Base-by-base conservation (phyloP, 306 rosid genomes). In the Malus fusca region DNA sequence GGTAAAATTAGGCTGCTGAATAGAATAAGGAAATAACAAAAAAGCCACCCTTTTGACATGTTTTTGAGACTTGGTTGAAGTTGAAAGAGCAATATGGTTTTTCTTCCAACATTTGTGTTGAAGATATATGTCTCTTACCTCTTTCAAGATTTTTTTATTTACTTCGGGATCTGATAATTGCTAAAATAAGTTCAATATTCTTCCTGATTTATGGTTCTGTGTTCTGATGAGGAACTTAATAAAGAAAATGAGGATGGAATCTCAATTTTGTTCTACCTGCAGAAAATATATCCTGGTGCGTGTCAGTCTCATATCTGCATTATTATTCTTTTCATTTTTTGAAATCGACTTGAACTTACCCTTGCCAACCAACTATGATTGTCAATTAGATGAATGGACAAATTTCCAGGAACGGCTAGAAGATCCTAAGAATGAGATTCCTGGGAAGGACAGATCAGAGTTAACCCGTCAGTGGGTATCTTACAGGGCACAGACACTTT, bases 221-320 rank as follows among this genome's bases (percentile, higher is more conserved):
- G 99, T 95, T 90, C 83, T 70, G 79, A 60, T 67, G 89, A 89
- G 0, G 97, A 90, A 75, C 93, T 95, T 78, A 66, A 42, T 0
- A 21, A 15, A 77, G 92, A 92, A 85, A 95, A 95, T 81, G 99
- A 95, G 85, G 97, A 95, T 79, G 99, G 99, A 71, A 92, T 95
- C 85, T 75, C 99, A 65, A 86, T 80, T 83, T 85, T 95, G 86
- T 95, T 95, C 88, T 95, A 95, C 89, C 93, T 95, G 60, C 76
- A 80, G 77, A 90, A 83, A 84, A 92, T 95, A 75, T 95, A 95
- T 83, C 99, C 99, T 73, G 99, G 99, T 92, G 70, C 80, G 90
- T 86, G 48, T 81, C 65, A 17, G 74, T 78, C 85, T 69, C 68
- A 51, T 48, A 67, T 46, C 82, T 75, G 37, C 53, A 55, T 53